phyloP scores from a whole-genome alignment of 176 grass and related monocot genomes.

The Puya raimondii region DNA sequence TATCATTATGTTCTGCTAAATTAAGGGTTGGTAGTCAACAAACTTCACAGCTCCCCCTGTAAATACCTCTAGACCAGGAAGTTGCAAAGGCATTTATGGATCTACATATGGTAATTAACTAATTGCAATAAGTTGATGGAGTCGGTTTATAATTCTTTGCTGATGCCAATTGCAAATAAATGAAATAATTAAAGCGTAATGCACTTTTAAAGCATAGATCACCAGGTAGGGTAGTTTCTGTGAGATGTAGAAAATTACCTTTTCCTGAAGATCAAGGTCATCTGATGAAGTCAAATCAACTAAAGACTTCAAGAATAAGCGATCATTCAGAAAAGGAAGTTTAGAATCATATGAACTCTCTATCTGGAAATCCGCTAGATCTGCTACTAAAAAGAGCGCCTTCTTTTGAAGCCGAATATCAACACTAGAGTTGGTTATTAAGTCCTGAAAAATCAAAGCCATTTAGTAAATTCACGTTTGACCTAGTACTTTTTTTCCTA shows the following conservation, averaged over 20 bases:
- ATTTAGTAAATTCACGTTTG: background rate
- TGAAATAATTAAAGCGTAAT: background rate
- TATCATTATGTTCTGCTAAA: too few relatives aligned
- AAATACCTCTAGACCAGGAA: too few relatives aligned
- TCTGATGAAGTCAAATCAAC: conserved; percentile 46
- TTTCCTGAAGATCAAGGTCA: conserved; percentile 89
- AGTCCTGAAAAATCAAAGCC: conserved; percentile 45
- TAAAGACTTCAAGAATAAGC: conserved; percentile 51
- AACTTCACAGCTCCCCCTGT: too few relatives aligned
- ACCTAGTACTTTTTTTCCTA: conserved; percentile 5
- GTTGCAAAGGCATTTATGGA: too few relatives aligned
- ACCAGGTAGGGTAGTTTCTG: background rate
- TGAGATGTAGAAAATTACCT: conserved; percentile 32
- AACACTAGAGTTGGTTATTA: conserved; percentile 37
- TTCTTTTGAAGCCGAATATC: conserved; percentile 65
- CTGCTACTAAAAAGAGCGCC: conserved; percentile 53
- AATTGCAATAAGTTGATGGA: too few relatives aligned
- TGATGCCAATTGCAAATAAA: background rate
- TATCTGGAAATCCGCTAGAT: conserved; percentile 69
- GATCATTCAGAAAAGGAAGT: conserved; percentile 54
- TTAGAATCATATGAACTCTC: conserved; percentile 27
- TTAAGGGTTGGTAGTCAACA: too few relatives aligned
- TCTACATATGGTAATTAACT: too few relatives aligned
- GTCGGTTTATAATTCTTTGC: too few relatives aligned
- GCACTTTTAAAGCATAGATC: background rate